A percentile compares a stretch with the other conserved stretches of the same genome.
phyloP scores from a whole-genome alignment of 306 rosid genomes.

The Amphicarpaea edgeworthii region DNA sequence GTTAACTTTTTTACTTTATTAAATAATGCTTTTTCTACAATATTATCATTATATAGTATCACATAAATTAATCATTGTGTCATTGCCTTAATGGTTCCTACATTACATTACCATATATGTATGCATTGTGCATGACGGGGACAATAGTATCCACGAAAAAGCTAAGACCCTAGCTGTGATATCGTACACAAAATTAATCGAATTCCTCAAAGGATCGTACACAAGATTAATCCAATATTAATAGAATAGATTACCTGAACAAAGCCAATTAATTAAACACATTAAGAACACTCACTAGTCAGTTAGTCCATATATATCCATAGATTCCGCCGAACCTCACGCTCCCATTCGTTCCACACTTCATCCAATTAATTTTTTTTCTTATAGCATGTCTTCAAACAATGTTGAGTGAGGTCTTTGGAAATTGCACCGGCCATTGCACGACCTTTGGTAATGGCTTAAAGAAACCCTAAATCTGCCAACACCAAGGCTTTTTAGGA shows the following conservation, averaged over 20 bases:
- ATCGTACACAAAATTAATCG: constrained; percentile 50
- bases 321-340: constrained; percentile 57
- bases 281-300: constrained; percentile 39
- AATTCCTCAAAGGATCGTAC: constrained; percentile 35
- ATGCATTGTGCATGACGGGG: not conserved
- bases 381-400: constrained; percentile 27
- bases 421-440: constrained; percentile 72
- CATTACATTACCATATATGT: not conserved
- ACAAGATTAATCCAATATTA: constrained; percentile 22
- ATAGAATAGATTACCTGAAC: not conserved
- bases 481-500: not conserved
- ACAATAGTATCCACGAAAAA: constrained; percentile 43
- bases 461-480: constrained; percentile 35
- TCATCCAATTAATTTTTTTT: not conserved
- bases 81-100: constrained; percentile 19
- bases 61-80: not conserved
- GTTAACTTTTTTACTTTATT: too few relatives aligned
- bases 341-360: constrained; percentile 56
- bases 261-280: not conserved
- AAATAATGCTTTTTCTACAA: too few relatives aligned
- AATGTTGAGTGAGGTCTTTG: constrained; percentile 54
- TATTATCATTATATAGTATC: too few relatives aligned
- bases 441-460: constrained; percentile 66
- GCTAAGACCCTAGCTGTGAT: constrained; percentile 55
- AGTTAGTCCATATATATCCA: constrained; percentile 36